Evolutionary conservation across 164 flowering plant species (phyloP).

Genomic region (Platanus orientalis): DNA sequence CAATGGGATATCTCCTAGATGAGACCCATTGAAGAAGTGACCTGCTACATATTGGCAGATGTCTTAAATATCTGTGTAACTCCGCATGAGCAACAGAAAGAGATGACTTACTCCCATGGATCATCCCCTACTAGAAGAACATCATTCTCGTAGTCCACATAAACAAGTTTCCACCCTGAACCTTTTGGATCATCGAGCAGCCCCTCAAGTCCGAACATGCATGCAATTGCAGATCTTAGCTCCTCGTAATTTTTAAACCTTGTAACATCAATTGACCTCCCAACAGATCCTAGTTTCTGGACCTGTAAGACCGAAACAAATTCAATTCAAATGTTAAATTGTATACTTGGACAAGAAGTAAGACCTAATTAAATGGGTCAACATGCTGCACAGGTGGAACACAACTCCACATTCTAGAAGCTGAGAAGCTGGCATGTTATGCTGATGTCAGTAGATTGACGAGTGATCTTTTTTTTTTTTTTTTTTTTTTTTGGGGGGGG

Average conservation of each 20-base stretch:
- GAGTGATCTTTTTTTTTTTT: too few relatives aligned
- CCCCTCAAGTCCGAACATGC: constrained; percentile 92
- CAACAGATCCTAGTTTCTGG: constrained; percentile 96
- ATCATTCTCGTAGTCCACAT: constrained; percentile 92
- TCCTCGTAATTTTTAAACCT: constrained; percentile 71
- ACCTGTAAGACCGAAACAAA: constrained; percentile 54
- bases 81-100: neutral
- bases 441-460: too few relatives aligned
- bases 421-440: too few relatives aligned
- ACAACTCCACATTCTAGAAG: too few relatives aligned
- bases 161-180: constrained; percentile 87
- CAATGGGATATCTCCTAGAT: neutral
- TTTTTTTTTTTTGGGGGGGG: too few relatives aligned
- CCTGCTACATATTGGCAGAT: too few relatives aligned
- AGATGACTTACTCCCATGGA: constrained; percentile 96
- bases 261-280: constrained; percentile 93
- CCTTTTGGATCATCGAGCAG: constrained; percentile 67
- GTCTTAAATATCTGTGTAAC: too few relatives aligned
- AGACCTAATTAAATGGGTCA: too few relatives aligned
- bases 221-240: constrained; percentile 69
- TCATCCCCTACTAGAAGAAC: constrained; percentile 98
- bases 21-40: neutral
- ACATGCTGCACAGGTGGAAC: too few relatives aligned
- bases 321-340: constrained; percentile 3
- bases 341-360: neutral